Evolutionary conservation across 1,284 basidiomycete species (phyloP).

Genomic region (Marasmius sp.): DNA sequence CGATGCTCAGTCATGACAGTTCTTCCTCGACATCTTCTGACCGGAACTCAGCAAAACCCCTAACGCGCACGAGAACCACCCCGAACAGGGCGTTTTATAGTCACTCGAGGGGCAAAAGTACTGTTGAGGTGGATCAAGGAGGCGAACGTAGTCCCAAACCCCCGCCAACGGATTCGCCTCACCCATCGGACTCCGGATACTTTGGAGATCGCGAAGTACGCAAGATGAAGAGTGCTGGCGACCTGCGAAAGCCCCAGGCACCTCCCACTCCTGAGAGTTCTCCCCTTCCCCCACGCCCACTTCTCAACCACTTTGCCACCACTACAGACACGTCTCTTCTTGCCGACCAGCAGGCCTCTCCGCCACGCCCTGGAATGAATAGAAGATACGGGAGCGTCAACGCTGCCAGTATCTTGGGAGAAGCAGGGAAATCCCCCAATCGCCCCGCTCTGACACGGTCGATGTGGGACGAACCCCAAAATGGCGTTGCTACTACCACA

Average conservation of each 20-base stretch:
- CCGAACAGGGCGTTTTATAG: constrained; percentile 64
- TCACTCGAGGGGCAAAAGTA: constrained; percentile 38
- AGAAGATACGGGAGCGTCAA: constrained; percentile 73
- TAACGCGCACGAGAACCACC: constrained; percentile 67
- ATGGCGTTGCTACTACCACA: constrained; percentile 17
- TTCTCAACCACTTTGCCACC: constrained; percentile 49
- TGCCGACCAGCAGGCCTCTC: constrained; percentile 18
- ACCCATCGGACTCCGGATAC: constrained; percentile 36
- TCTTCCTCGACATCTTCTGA: constrained; percentile 35
- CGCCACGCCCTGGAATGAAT: constrained; percentile 36
- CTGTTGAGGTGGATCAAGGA: constrained; percentile 24
- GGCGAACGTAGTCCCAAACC: constrained; percentile 8
- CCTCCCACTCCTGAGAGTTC: constrained; percentile 16
- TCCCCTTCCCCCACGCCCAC: constrained; percentile 37
- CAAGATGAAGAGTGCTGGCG: constrained; percentile 87
- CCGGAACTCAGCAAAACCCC: constrained; percentile 36
- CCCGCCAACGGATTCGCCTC: constrained; percentile 1
- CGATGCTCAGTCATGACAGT: constrained; percentile 47
- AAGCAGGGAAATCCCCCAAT: constrained; percentile 27
- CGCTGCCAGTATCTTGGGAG: constrained; percentile 38
- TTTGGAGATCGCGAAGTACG: constrained; percentile 63
- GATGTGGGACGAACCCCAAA: constrained; percentile 45
- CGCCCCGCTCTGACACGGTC: constrained; percentile 51
- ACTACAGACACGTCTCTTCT: constrained; percentile 67
- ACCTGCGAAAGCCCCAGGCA: constrained; percentile 55